phyloP scores from a whole-genome alignment of 345 rosid species.

The Triadica sebifera region DNA sequence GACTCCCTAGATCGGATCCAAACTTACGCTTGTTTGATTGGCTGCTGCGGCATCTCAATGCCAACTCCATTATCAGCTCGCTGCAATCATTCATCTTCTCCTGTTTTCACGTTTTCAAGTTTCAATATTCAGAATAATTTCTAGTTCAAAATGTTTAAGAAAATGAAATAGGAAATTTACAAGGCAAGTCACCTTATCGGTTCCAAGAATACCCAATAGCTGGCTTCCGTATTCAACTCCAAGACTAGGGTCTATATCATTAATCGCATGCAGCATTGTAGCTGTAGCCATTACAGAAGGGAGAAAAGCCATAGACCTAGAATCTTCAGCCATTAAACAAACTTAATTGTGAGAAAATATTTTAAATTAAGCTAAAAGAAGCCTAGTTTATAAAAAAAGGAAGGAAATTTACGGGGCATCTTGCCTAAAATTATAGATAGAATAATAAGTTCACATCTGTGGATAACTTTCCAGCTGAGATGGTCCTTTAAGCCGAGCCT shows the following conservation, averaged over 20 bases:
- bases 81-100: slow-evolving; percentile 54
- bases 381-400: neutral
- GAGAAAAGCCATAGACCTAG: slow-evolving; percentile 56
- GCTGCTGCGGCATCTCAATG: slow-evolving; percentile 13
- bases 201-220: slow-evolving; percentile 53
- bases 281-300: slow-evolving; percentile 89
- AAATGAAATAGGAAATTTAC: no score
- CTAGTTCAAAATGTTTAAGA: slow-evolving; percentile 1
- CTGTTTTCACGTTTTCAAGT: slow-evolving; percentile 35
- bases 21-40: slow-evolving; percentile 58
- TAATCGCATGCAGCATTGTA: slow-evolving; percentile 69
- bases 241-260: slow-evolving; percentile 51
- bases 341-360: neutral
- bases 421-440: slow-evolving; percentile 66
- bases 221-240: slow-evolving; percentile 50
- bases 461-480: slow-evolving; percentile 67
- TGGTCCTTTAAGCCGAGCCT: slow-evolving; percentile 62
- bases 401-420: slow-evolving; percentile 7
- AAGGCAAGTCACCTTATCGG: slow-evolving; percentile 46
- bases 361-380: neutral
- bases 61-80: slow-evolving; percentile 44
- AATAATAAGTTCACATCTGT: slow-evolving; percentile 60
- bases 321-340: slow-evolving; percentile 43
- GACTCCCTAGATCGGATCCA: slow-evolving; percentile 53
- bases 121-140: slow-evolving; percentile 4